These are phyloP conservation scores for Crucibulum laeve DNA, from an alignment of 768 basidiomycete genomes.

Conservation along the genomic window DNA sequence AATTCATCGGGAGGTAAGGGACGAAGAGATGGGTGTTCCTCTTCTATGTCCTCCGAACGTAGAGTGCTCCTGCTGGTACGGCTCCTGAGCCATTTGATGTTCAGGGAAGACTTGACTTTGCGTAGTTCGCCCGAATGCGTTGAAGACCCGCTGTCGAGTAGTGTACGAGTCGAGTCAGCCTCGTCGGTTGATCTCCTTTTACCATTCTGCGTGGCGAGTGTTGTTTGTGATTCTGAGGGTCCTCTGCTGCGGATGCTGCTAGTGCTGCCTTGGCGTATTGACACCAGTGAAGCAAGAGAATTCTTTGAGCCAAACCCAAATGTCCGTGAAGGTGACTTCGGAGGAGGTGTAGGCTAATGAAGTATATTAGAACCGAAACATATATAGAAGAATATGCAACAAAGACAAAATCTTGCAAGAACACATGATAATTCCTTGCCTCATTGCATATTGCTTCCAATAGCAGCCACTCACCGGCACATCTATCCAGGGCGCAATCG, in stretches of 20 bases:
- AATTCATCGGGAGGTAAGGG: background rate
- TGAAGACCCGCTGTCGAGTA: slow-evolving; percentile 7
- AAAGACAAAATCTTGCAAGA: background rate
- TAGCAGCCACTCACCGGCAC: background rate
- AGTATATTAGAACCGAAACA: background rate
- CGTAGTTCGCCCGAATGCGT: slow-evolving; percentile 7
- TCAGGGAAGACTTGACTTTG: slow-evolving; percentile 9
- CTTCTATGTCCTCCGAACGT: background rate
- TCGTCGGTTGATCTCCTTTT: slow-evolving; percentile 10
- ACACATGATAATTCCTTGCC: background rate
- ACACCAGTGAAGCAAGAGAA: slow-evolving; percentile 19
- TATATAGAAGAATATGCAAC: too few species aligned
- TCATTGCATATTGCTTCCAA: background rate
- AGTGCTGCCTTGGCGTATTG: slow-evolving; percentile 12
- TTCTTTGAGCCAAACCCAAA: slow-evolving; percentile 21
- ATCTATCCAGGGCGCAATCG: background rate
- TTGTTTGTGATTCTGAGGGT: slow-evolving; percentile 14
- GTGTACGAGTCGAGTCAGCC: slow-evolving; percentile 8
- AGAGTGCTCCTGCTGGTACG: background rate
- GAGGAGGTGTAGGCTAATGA: slow-evolving; percentile 14
- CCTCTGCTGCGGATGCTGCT: slow-evolving; percentile 9
- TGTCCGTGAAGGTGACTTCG: slow-evolving; percentile 11
- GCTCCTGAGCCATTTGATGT: background rate
- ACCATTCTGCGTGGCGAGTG: slow-evolving; percentile 13
- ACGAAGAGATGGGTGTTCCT: slow-evolving; percentile 1